phyloP scores from a whole-genome alignment of 2,329 filamentous ascomycete genomes.

The Emergomyces orientalis region DNA sequence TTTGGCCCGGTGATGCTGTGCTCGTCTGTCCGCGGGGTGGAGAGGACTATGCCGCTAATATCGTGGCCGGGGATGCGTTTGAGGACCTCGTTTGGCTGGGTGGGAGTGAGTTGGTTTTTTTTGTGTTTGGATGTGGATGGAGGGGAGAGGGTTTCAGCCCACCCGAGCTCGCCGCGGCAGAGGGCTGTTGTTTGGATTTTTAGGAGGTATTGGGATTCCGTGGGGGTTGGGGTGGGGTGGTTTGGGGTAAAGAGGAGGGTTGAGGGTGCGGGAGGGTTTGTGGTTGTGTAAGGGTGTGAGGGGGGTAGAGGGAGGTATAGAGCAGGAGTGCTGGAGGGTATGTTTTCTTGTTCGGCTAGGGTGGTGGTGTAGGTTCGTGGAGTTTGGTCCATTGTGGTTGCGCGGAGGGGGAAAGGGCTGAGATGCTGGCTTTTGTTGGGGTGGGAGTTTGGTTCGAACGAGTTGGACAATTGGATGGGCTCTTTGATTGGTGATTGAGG shows the following conservation, averaged over 20 bases:
- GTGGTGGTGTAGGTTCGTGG: slow-evolving; percentile 11
- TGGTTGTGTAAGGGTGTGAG: slow-evolving; percentile 16
- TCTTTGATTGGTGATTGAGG: no score
- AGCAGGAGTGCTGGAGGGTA: slow-evolving; percentile 32
- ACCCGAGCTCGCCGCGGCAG: slow-evolving; percentile 31
- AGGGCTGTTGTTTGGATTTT: slow-evolving; percentile 34
- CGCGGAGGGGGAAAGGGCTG: neutral
- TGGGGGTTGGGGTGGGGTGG: slow-evolving; percentile 31
- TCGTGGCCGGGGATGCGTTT: slow-evolving; percentile 34
- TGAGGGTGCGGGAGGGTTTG: slow-evolving; percentile 20
- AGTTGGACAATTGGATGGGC: no score
- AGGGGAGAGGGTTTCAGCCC: slow-evolving; percentile 17
- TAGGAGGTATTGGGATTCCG: slow-evolving; percentile 32
- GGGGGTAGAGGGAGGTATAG: slow-evolving; percentile 33
- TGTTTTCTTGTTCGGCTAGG: slow-evolving; percentile 29
- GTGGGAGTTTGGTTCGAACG: no score
- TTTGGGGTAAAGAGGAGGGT: slow-evolving; percentile 26
- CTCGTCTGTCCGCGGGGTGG: slow-evolving; percentile 26
- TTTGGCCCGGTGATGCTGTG: slow-evolving; percentile 25
- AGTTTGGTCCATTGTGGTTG: slow-evolving; percentile 6
- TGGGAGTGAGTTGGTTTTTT: neutral
- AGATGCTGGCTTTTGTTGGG: neutral
- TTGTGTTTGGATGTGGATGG: slow-evolving; percentile 12
- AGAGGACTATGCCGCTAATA: slow-evolving; percentile 32
- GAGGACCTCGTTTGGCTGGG: neutral